Evolutionary conservation across 345 rosid genomes (phyloP), one percentile per base, ranked within the genome.

Genomic region (Eucalyptus pauciflora): DNA sequence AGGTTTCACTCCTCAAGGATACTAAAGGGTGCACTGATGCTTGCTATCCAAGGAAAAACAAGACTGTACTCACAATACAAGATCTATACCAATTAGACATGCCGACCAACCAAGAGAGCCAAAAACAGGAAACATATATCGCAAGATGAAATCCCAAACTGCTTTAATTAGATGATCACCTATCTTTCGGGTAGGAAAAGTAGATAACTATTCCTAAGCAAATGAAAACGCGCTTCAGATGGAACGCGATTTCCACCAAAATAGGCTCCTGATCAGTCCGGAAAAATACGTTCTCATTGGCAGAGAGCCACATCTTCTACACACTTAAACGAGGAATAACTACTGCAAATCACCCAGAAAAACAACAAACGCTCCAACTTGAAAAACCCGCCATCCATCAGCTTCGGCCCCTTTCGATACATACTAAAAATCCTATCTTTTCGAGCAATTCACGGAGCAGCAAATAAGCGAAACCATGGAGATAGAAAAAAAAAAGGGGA

Each of bases 201-300:
- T n/a, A 64, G 18, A 64, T 64, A 8, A 64, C 3, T 64, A 20
- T 33, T 64, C 37, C 9, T 64, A 14, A 64, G 20, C 37, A 64
- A n/a, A 64, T 64, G 41, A 62, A 62, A 3, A 62, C 31, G 0
- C 69, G 1, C 31, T 62, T 29, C 69, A 0, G 0, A 76, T 10
- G 43, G 48, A 1, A 37, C 5, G 12, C 27, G 12, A 76, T 18
- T 76, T 20, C 33, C 46, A 37, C 48, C 27, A 8, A 18, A 18
- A 3, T 37, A 76, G 83, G 46, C 48, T 37, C 83, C 27, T 0
- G 48, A 37, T 37, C 27, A 20, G 4, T 76, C 46, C 8, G 4
- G 13, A 20, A 76, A 76, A 37, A 10, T 41, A 20, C 24, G 27
- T 37, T 37, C 48, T 76, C 83, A 76, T 20, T 2, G 1, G 27